Conservation (phyloP, 2,329 filamentous ascomycete species). For the Simplicillium aogashimaense region DNA sequence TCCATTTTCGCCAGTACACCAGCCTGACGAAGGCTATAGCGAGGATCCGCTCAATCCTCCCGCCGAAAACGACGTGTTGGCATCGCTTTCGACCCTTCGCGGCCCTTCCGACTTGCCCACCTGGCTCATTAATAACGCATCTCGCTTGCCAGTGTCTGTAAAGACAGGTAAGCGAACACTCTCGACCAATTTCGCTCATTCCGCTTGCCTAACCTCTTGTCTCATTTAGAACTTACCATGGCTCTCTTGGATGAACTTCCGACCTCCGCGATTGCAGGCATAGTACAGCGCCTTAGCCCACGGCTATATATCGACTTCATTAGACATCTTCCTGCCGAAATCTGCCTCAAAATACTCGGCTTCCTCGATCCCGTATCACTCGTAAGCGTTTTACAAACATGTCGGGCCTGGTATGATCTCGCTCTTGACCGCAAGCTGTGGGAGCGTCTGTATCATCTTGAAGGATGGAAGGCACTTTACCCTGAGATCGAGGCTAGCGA, state of each 20-base stretch:
- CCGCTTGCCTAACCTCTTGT: background rate
- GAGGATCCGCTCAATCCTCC: conserved; percentile 55
- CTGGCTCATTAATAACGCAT: conserved; percentile 40
- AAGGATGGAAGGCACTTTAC: conserved; percentile 73
- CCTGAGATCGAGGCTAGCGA: conserved; percentile 60
- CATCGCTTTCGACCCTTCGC: conserved; percentile 21
- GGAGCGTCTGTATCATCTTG: conserved; percentile 70
- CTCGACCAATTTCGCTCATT: too few relatives aligned
- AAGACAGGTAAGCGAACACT: conserved; percentile 34
- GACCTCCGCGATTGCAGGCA: conserved; percentile 67
- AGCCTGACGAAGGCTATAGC: conserved; percentile 80
- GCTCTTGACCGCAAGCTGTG: conserved; percentile 79
- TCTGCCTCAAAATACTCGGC: conserved; percentile 80
- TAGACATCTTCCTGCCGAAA: conserved; percentile 73
- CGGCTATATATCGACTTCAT: conserved; percentile 91
- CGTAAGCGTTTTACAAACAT: conserved; percentile 68
- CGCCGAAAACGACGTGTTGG: conserved; percentile 20
- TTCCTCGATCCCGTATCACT: conserved; percentile 77
- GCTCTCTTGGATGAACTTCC: conserved; percentile 67
- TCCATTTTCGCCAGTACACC: conserved; percentile 38
- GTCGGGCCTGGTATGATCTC: conserved; percentile 70
- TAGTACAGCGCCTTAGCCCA: conserved; percentile 72
- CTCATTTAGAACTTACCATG: conserved; percentile 62
- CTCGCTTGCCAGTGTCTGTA: conserved; percentile 35
- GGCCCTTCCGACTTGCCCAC: conserved; percentile 34